Conservation (phyloP, 2,329 filamentous ascomycete species). For the Teratosphaeria zuluensis region DNA sequence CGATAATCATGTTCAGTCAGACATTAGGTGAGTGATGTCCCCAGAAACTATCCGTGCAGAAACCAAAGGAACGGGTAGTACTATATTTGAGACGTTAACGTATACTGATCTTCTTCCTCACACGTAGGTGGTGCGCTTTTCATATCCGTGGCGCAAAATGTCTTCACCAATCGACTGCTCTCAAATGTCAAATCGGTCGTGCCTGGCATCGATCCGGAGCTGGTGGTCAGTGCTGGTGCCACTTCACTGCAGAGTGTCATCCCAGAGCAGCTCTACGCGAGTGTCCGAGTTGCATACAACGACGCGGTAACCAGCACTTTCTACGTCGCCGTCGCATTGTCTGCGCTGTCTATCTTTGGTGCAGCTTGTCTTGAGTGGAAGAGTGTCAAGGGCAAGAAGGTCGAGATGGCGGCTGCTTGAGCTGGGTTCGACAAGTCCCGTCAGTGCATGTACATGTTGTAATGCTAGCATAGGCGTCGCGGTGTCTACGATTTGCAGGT, state of each 20-base stretch:
- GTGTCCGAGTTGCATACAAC: conserved; percentile 57
- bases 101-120: no score
- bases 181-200: conserved; percentile 29
- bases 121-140: conserved; percentile 34
- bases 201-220: conserved; percentile 32
- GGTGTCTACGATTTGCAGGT: neutral
- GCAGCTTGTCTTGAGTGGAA: conserved; percentile 52
- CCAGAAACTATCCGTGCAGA: no score
- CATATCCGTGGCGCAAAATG: conserved; percentile 41
- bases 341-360: conserved; percentile 45
- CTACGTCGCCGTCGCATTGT: conserved; percentile 49
- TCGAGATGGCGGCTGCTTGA: conserved; percentile 27
- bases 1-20: conserved; percentile 40
- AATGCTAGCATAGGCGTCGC: neutral
- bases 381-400: conserved; percentile 48
- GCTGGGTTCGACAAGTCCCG: neutral
- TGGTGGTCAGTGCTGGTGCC: conserved; percentile 41
- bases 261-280: conserved; percentile 37
- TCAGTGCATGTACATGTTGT: neutral
- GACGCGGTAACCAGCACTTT: conserved; percentile 49
- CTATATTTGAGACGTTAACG: no score
- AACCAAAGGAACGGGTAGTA: no score
- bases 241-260: conserved; percentile 52
- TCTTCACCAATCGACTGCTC: conserved; percentile 41
- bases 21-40: conserved; percentile 24